Base-by-base conservation (phyloP, 345 rosid genomes). In the Orychophragmus violaceus region DNA sequence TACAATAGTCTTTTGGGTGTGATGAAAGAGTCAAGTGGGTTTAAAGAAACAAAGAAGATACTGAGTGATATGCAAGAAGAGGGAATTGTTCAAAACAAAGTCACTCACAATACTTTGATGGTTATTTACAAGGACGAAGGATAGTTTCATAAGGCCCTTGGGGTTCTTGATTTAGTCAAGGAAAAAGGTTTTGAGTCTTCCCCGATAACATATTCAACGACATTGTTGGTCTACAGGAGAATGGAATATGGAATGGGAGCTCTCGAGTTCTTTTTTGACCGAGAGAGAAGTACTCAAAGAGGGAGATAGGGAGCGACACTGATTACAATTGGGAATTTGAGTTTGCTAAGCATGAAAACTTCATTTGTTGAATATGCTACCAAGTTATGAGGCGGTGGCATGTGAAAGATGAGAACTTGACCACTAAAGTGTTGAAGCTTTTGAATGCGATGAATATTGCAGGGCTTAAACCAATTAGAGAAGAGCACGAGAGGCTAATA, bases 321-420 rank as follows among this genome's bases (percentile, higher is more conserved):
- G 61, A 68, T 8, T 82, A 78, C 41, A 76, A 83, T 71, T 90
- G 96, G 96, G 80, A 82, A 35, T 70, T 32, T 8, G 95, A 94
- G 75, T 80, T 80, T 69, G 72, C 72, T 19, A 87, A 80, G 81
- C 87, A 86, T 1, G 85, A 85, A 70, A 82, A 85, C 70, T 88
- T 84, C 72, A 78, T 77, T 1, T 74, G 83, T 57, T 85, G 86
- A 13, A 82, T 87, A 68, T 88, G 92, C 82, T 89, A 82, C 75
- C 96, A 85, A 77, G 87, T 88, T 55, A 87, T 85, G 96, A 79
- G 95, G 50, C 62, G 85, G 69, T 94, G 96, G 99, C 84, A 88
- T 39, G 90, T 80, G 56, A 81, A 66, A 68, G 64, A 68, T 45
- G 89, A 78, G 72, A 81, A 84, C 66, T 57, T 66, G 33, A 80